A percentile compares a stretch with the other conserved stretches of the same genome.
Evolutionary conservation across 2,329 filamentous ascomycete genomes (phyloP).

Genomic region (Aspergillus sp.): DNA sequence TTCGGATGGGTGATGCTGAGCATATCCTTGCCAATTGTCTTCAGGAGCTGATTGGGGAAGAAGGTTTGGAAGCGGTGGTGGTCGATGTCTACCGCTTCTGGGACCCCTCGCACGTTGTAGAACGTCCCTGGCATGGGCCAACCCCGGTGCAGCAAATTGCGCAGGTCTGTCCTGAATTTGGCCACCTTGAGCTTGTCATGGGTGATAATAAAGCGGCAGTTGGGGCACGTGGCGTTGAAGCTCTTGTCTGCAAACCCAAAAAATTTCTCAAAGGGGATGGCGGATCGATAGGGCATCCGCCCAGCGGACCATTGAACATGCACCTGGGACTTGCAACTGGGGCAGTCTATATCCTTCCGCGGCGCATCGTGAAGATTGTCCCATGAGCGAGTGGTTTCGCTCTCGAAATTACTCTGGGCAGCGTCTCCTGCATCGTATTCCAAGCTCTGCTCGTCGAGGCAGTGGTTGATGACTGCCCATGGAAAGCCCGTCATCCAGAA

Average conservation of each 20-base stretch:
- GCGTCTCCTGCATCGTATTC: constrained; percentile 44
- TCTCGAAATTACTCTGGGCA: constrained; percentile 43
- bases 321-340: constrained; percentile 40
- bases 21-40: constrained; percentile 38
- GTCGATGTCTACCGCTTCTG: constrained; percentile 20
- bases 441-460: constrained; percentile 52
- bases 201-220: constrained; percentile 45
- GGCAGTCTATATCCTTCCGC: constrained; percentile 48
- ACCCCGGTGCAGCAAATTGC: constrained; percentile 38
- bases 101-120: constrained; percentile 48
- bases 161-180: constrained; percentile 54
- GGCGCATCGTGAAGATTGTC: constrained; percentile 48
- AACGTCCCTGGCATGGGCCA: constrained; percentile 62
- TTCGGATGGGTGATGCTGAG: constrained; percentile 30
- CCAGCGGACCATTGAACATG: constrained; percentile 53
- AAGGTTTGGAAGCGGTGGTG: constrained; percentile 23
- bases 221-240: constrained; percentile 44
- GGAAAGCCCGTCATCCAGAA: constrained; percentile 59
- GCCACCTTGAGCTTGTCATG: constrained; percentile 53
- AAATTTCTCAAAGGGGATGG: constrained; percentile 15
- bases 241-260: constrained; percentile 33
- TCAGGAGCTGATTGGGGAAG: constrained; percentile 55
- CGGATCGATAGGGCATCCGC: constrained; percentile 14
- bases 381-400: constrained; percentile 48
- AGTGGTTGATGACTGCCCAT: constrained; percentile 52